Evolutionary conservation across 1,139 yeast genomes (phyloP), one percentile per base, ranked within the genome.

Genomic region (Debaryomyces singareniensis): DNA sequence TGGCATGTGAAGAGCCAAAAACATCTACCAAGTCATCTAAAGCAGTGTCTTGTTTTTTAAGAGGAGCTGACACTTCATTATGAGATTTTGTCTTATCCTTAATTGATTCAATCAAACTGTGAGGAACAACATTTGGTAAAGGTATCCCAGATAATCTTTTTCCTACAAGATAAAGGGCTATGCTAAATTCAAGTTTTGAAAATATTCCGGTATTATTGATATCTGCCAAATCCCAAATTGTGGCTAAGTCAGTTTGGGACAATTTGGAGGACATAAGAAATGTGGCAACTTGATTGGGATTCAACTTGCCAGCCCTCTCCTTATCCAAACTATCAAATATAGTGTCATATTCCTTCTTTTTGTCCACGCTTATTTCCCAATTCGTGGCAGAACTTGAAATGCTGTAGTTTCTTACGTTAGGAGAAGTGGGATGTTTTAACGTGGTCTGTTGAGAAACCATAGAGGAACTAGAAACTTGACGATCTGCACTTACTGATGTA

Each of bases 221-320:
- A 54, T 93, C 97, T 5, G 97, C 78, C 47, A 91, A 68, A 54
- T 91, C 97, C 99, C 99, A 93, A 26, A 93, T 78, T 18, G 76
- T 65, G 2, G 98, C 98, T 42, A 93, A 68, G 23, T 76, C 79
- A 35, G 85, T 93, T 48, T 89, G 96, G 27, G 78, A 70, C 36
- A 93, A 71, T 39, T 85, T 84, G 2, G 97, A 89, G 7, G 94
- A 82, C 68, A 86, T 77, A 47, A 93, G 74, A 51, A 89, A 87
- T 5, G 83, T 79, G 3, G 95, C 98, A 26, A 93, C 91, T 41
- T 86, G 89, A 37, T 70, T 73, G 5, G 89, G 83, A 20, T 79
- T 75, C 45, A 91, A 70, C 2, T 66, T 53, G 3, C 95, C 96
- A 1, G 62, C 39, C 25, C 70, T 68, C 6, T 64, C 41, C 41